Evolutionary conservation across 1,139 yeast genomes (phyloP).

Genomic region (Suhomyces wounanorum): DNA sequence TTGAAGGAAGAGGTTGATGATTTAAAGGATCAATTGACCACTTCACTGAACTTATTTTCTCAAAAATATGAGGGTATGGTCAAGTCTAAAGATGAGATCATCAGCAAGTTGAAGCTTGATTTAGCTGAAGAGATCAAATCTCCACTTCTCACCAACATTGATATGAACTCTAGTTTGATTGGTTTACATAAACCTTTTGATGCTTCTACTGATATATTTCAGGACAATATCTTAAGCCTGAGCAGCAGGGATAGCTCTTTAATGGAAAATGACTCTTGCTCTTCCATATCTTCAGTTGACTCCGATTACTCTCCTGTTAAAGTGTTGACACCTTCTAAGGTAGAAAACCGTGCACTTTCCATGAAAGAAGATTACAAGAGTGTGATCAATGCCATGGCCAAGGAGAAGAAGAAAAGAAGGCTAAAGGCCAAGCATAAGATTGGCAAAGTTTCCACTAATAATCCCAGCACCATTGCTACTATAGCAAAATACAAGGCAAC

Average conservation of each 20-base stretch:
- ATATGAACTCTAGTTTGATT: slow-evolving; percentile 5
- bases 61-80: slow-evolving; percentile 12
- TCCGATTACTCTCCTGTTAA: slow-evolving; percentile 3
- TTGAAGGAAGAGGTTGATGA: slow-evolving; percentile 10
- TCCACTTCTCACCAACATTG: slow-evolving; percentile 13
- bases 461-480: slow-evolving; percentile 1
- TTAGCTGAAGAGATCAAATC: slow-evolving; percentile 11
- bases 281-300: slow-evolving; percentile 9
- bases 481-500: slow-evolving; percentile 3
- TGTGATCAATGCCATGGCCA: slow-evolving; percentile 18
- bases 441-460: slow-evolving; percentile 3
- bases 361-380: slow-evolving; percentile 18
- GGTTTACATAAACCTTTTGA: slow-evolving; percentile 11
- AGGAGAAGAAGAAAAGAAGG: slow-evolving; percentile 20
- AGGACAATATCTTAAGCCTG: slow-evolving; percentile 11
- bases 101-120: slow-evolving; percentile 12
- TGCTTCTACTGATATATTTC: slow-evolving; percentile 12
- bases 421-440: slow-evolving; percentile 3
- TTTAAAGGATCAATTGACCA: slow-evolving; percentile 18
- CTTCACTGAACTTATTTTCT: slow-evolving; percentile 13
- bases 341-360: neutral
- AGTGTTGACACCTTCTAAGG: slow-evolving; percentile 17
- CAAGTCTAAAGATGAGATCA: slow-evolving; percentile 9
- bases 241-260: slow-evolving; percentile 10
- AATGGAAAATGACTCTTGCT: slow-evolving; percentile 10